Base-by-base conservation (phyloP, 495 filamentous ascomycete genomes). In the Lepraria neglecta region DNA sequence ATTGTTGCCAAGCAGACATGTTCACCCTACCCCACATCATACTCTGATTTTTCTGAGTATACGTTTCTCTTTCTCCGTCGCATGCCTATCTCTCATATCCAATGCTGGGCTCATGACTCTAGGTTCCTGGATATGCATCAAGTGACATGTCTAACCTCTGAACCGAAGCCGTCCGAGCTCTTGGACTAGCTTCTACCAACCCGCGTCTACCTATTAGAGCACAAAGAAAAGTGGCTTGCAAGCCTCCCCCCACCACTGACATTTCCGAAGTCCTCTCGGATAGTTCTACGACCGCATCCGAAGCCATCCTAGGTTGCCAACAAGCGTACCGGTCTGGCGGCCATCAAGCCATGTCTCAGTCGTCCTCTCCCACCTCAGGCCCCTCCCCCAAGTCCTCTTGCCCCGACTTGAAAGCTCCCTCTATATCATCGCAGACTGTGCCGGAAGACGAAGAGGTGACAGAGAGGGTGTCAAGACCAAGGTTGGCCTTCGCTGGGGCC, bases 381-480 rank as follows among this genome's bases (percentile, higher is more conserved):
- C 52, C 45, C 38, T 60, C 50, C 1, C 43, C 62, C 21, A 45
- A 55, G 14, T 56, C 58, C 43, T n/a, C 28, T 0, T 3, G n/a
- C 5, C 14, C 53, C 3, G 10, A 28, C 9, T n/a, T 30, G 15
- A 31, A n/a, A 42, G 51, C 27, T 45, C 33, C 24, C 17, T 27
- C 42, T 52, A 47, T 52, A 46, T 52, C 47, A 47, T 24, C 53
- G 5, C 61, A 59, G 27, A 47, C 57, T 42, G 5, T 43, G 0
- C 19, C 28, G 9, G 58, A 61, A 52, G 55, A 65, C 4, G 44
- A n/a, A 42, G 40, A 56, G 33, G 24, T n/a, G 14, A 15, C 68
- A 67, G 62, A 68, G 12, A 59, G 17, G n/a, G 47, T 17, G 14
- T 59, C 48, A 17, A 44, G 59, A 46, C 66, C 56, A 15, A 56